These are phyloP conservation scores for Carpinus viminea DNA, from an alignment of 306 rosid genomes.

Conservation along the genomic window DNA sequence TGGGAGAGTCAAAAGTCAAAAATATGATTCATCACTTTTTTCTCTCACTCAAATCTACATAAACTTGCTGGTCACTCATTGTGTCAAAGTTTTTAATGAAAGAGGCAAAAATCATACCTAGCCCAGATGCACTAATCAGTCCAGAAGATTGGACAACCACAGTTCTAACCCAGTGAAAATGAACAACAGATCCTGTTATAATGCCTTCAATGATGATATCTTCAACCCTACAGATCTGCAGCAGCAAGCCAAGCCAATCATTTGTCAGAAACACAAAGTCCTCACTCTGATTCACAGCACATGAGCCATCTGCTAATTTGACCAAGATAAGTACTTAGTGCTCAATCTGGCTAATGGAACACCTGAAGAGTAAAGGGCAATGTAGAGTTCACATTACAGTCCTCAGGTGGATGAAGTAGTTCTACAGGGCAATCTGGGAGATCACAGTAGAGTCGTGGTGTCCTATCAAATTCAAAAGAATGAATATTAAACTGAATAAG, in stretches of 20 bases:
- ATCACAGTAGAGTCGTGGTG: slow-evolving; percentile 68
- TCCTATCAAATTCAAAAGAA: slow-evolving; percentile 45
- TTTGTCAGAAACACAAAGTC: slow-evolving; percentile 20
- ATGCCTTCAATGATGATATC: slow-evolving; percentile 70
- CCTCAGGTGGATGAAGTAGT: slow-evolving; percentile 94
- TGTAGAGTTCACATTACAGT: slow-evolving; percentile 93
- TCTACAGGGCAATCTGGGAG: slow-evolving; percentile 77
- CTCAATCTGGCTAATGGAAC: slow-evolving; percentile 40
- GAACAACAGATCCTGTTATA: slow-evolving; percentile 85
- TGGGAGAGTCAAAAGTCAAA: no score
- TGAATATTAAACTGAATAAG: slow-evolving; percentile 21
- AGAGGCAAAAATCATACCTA: slow-evolving; percentile 57
- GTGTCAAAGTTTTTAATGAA: neutral
- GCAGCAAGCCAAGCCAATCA: slow-evolving; percentile 40
- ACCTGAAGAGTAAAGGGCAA: slow-evolving; percentile 98
- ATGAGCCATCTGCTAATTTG: slow-evolving; percentile 24
- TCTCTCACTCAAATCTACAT: neutral
- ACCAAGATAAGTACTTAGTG: slow-evolving; percentile 39
- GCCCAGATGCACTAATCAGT: slow-evolving; percentile 75
- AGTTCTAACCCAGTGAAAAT: slow-evolving; percentile 84
- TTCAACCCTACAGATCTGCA: slow-evolving; percentile 95
- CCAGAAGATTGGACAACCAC: slow-evolving; percentile 61
- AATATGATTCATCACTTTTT: no score
- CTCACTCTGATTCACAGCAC: slow-evolving; percentile 12
- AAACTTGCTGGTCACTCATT: neutral